Conservation (phyloP, 306 rosid genomes). For the Prunus padus region DNA sequence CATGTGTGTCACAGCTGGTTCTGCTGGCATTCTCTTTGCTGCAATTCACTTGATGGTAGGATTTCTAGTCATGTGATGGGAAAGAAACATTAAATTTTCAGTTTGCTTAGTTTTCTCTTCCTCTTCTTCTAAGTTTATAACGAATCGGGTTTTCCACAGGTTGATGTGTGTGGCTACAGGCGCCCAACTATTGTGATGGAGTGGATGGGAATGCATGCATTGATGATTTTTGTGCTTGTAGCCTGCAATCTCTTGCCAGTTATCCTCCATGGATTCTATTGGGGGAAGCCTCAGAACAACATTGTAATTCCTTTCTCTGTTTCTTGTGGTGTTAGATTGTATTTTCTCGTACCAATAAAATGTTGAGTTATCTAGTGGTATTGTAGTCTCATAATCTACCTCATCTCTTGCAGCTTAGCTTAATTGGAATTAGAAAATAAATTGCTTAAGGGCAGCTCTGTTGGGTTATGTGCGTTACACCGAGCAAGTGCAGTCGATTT, state of each 20-base stretch:
- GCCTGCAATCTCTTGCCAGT: slow-evolving; percentile 90
- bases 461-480: background rate
- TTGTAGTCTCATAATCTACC: slow-evolving; percentile 7
- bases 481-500: background rate
- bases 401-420: slow-evolving; percentile 44
- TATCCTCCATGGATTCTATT: slow-evolving; percentile 78
- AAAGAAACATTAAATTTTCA: background rate
- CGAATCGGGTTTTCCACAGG: slow-evolving; percentile 37
- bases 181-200: slow-evolving; percentile 56
- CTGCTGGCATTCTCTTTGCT: slow-evolving; percentile 71
- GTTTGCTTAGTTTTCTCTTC: background rate
- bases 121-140: background rate
- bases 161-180: slow-evolving; percentile 76
- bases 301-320: slow-evolving; percentile 46
- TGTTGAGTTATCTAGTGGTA: background rate
- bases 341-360: background rate
- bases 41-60: slow-evolving; percentile 82
- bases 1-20: slow-evolving; percentile 81
- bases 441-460: background rate
- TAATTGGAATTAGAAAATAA: slow-evolving; percentile 62
- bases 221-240: slow-evolving; percentile 63
- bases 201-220: slow-evolving; percentile 96
- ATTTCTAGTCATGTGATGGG: slow-evolving; percentile 3
- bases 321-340: background rate
- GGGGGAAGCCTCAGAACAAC: slow-evolving; percentile 75